These are phyloP conservation scores for Jamesozyma lodderae DNA, from an alignment of 805 yeast species.

Conservation along the genomic window DNA sequence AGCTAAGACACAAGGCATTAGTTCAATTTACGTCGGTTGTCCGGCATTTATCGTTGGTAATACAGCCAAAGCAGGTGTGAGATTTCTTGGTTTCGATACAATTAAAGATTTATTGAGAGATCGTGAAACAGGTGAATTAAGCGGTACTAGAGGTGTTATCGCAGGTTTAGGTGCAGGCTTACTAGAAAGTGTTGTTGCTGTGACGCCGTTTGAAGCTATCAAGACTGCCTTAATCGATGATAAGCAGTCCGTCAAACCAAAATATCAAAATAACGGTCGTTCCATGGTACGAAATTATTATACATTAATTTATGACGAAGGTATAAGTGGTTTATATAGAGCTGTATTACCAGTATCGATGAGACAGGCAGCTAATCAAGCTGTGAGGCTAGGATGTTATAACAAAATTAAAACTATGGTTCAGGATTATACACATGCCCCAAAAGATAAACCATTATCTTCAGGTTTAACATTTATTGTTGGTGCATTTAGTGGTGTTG, in stretches of 20 bases:
- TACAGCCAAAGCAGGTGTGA: constrained; percentile 91
- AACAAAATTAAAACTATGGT: constrained; percentile 74
- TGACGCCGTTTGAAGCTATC: constrained; percentile 94
- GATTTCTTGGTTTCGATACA: constrained; percentile 87
- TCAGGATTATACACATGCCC: constrained; percentile 58
- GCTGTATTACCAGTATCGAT: constrained; percentile 88
- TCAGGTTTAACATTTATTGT: constrained; percentile 75
- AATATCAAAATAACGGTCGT: constrained; percentile 50
- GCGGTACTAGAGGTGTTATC: constrained; percentile 83
- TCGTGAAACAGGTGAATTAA: constrained; percentile 66
- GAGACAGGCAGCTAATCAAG: constrained; percentile 93
- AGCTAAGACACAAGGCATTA: constrained; percentile 68
- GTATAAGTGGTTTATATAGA: constrained; percentile 74
- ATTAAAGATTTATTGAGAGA: constrained; percentile 73
- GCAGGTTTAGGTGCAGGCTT: constrained; percentile 99
- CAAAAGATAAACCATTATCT: constrained; percentile 65
- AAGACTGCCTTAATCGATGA: constrained; percentile 95
- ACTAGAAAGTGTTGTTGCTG: constrained; percentile 83
- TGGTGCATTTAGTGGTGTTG: constrained; percentile 84
- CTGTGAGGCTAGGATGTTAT: constrained; percentile 89
- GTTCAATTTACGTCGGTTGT: constrained; percentile 85
- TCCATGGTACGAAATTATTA: constrained; percentile 44
- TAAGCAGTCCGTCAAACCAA: constrained; percentile 66
- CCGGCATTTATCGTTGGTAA: constrained; percentile 95
- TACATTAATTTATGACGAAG: constrained; percentile 63